Evolutionary conservation across 192 early-diverging fungal genomes (phyloP).

Genomic region (Funneliformis mosseae): DNA sequence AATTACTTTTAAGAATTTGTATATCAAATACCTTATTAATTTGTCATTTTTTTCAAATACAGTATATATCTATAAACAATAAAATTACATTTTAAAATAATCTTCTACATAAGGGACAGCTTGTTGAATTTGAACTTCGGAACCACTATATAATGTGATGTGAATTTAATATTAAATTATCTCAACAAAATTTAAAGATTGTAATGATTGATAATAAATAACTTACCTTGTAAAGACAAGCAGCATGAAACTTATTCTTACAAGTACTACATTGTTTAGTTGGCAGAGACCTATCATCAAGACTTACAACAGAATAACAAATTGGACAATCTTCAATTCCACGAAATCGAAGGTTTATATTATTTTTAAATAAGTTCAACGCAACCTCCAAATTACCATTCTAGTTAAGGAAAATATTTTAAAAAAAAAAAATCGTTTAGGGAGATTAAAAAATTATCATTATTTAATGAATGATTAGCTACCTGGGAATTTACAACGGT

Average conservation of each 20-base stretch:
- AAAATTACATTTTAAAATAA: slow-evolving; percentile 44
- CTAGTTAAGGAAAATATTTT: slow-evolving; percentile 63
- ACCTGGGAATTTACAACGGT: slow-evolving; percentile 50
- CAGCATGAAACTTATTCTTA: slow-evolving; percentile 92
- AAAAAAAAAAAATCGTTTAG: slow-evolving; percentile 56
- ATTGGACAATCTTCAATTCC: slow-evolving; percentile 98
- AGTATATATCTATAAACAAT: not conserved
- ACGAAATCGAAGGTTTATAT: slow-evolving; percentile 90
- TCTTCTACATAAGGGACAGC: slow-evolving; percentile 61
- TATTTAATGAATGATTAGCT: slow-evolving; percentile 38
- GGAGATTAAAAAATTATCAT: slow-evolving; percentile 24
- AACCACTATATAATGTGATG: slow-evolving; percentile 50
- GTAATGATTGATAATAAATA: not conserved
- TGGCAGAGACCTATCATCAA: slow-evolving; percentile 84
- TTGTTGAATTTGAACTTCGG: slow-evolving; percentile 60
- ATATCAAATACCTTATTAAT: no score
- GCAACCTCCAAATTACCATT: slow-evolving; percentile 83
- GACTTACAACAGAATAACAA: slow-evolving; percentile 94
- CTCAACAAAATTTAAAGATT: not conserved
- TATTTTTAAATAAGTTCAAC: slow-evolving; percentile 76
- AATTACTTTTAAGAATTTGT: no score
- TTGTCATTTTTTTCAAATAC: no score
- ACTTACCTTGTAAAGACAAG: slow-evolving; percentile 87
- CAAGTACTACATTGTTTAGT: slow-evolving; percentile 90
- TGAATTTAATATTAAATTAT: not conserved